These are phyloP conservation scores for Striga hermonthica DNA, from an alignment of 305 asterid species.

Conservation along the genomic window DNA sequence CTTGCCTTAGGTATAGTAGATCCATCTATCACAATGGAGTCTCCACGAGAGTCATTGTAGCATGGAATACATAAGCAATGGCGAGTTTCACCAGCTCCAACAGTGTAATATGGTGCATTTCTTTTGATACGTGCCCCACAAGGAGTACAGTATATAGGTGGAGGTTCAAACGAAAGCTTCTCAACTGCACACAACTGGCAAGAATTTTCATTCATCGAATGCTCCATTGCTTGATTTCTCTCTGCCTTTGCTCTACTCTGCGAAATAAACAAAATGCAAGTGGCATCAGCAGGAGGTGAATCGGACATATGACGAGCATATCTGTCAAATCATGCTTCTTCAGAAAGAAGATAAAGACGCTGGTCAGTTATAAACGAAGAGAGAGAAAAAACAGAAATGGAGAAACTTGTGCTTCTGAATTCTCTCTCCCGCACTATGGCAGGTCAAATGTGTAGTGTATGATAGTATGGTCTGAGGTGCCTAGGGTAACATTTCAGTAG, in stretches of 20 bases:
- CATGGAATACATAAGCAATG: constrained; percentile 88
- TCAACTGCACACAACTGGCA: constrained; percentile 99
- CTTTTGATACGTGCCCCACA: constrained; percentile 95
- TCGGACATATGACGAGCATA: constrained; percentile 21
- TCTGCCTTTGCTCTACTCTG: constrained; percentile 97
- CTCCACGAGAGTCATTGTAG: constrained; percentile 88
- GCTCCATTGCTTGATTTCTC: constrained; percentile 91
- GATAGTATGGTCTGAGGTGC: constrained; percentile 2
- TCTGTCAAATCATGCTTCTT: constrained; percentile 26
- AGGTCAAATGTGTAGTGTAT: constrained; percentile 16
- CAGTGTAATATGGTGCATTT: constrained; percentile 87
- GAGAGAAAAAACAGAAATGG: constrained; percentile 13
- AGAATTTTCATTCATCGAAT: constrained; percentile 87
- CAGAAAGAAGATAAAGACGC: constrained; percentile 15
- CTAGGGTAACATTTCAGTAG: constrained; percentile 17
- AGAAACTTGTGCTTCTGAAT: constrained; percentile 3
- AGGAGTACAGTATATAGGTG: constrained; percentile 83
- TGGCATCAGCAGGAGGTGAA: constrained; percentile 26
- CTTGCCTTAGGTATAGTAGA: constrained; percentile 62
- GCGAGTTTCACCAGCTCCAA: constrained; percentile 89
- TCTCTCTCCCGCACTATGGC: neutral
- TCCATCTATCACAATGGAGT: constrained; percentile 71
- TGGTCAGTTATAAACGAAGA: no score
- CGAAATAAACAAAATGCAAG: constrained; percentile 24
- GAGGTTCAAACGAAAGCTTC: constrained; percentile 90